phyloP scores from a whole-genome alignment of 768 basidiomycete species.

The Xerocomellus chrysenteron region DNA sequence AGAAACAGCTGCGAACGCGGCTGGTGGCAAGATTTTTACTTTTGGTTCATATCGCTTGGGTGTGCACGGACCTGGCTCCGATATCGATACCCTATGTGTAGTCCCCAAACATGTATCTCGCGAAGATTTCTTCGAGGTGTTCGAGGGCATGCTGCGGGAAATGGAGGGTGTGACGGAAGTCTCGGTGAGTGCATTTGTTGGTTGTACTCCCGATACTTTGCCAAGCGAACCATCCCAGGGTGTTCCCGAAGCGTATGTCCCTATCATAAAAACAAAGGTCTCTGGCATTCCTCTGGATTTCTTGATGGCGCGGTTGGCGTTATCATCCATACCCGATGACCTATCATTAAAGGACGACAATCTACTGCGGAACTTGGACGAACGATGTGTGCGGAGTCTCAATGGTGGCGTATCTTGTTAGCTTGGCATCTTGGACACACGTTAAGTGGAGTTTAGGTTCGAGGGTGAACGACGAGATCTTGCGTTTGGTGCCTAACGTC shows the following conservation, averaged over 20 bases:
- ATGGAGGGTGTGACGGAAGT: conserved; percentile 85
- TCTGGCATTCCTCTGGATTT: conserved; percentile 93
- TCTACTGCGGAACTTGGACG: conserved; percentile 88
- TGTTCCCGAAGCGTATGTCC: conserved; percentile 96
- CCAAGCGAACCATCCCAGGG: conserved; percentile 50
- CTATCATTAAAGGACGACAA: conserved; percentile 89
- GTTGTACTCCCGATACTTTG: not conserved
- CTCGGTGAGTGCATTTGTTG: conserved; percentile 57
- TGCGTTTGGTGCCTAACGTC: conserved; percentile 92
- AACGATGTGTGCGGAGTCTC: conserved; percentile 91
- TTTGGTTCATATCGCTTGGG: conserved; percentile 98
- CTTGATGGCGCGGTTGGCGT: conserved; percentile 83
- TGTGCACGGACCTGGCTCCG: conserved; percentile 92
- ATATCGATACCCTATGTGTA: conserved; percentile 98
- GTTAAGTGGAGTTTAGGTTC: conserved; percentile 57
- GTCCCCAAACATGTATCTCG: conserved; percentile 95
- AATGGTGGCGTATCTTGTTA: conserved; percentile 53
- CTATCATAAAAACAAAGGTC: conserved; percentile 90
- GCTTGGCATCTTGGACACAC: not conserved
- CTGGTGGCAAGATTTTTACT: conserved; percentile 98
- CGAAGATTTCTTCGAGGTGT: conserved; percentile 93
- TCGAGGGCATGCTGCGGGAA: conserved; percentile 85
- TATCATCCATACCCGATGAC: conserved; percentile 90
- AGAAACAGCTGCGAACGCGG: conserved; percentile 80
- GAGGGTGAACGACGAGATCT: conserved; percentile 92